Conservation (phyloP, 805 yeast species). For the Pichia cabralensis region DNA sequence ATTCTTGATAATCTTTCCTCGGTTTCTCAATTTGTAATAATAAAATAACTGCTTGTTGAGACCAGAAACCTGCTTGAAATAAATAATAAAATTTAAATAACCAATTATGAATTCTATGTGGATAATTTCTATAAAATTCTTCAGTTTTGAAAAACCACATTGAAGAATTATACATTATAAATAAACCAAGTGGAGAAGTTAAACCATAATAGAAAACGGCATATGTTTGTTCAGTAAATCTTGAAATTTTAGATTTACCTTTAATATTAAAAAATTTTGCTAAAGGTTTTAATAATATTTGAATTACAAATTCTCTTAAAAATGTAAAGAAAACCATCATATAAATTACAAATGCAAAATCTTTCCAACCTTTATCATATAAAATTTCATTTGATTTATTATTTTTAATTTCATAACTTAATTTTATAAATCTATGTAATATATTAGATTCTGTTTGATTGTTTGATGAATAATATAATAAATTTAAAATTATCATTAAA, state of each 20-base stretch:
- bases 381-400: conserved; percentile 41
- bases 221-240: conserved; percentile 93
- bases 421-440: conserved; percentile 50
- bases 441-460: conserved; percentile 51
- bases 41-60: conserved; percentile 84
- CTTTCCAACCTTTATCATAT: conserved; percentile 85
- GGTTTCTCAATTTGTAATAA: conserved; percentile 85
- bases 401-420: conserved; percentile 54
- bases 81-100: conserved; percentile 75
- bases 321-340: conserved; percentile 86
- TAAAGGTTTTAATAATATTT: conserved; percentile 62
- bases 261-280: conserved; percentile 45
- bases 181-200: conserved; percentile 80
- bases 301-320: conserved; percentile 85
- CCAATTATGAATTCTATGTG: conserved; percentile 66
- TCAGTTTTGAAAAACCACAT: conserved; percentile 85
- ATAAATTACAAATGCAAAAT: conserved; percentile 67
- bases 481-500: conserved; percentile 32
- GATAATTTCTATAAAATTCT: conserved; percentile 70
- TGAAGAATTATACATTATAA: conserved; percentile 76
- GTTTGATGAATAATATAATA: conserved; percentile 43
- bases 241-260: conserved; percentile 46
- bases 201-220: conserved; percentile 70
- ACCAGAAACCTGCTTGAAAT: conserved; percentile 95
- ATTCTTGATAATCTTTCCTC: conserved; percentile 85